Evolutionary conservation across 371 early-diverging fungal genomes (phyloP).

Genomic region (Caulochytrium protostelioides): DNA sequence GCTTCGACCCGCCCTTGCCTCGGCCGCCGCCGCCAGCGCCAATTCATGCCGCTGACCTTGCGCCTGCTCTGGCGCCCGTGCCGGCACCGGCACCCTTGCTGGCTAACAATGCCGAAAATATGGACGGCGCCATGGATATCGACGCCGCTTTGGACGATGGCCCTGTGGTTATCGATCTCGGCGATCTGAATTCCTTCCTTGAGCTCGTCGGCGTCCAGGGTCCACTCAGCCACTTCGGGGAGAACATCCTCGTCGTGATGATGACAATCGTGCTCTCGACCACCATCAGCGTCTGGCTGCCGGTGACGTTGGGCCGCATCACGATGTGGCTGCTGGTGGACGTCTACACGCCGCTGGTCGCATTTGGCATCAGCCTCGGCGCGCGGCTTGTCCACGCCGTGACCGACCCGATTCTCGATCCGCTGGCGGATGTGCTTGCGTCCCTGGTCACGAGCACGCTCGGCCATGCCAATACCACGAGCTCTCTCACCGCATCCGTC

Average conservation of each 20-base stretch:
- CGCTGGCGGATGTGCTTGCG: conserved; percentile 10
- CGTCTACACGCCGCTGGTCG: conserved; percentile 10
- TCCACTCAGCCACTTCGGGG: conserved; percentile 42
- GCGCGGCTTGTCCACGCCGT: conserved; percentile 6
- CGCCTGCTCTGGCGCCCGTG: too few relatives aligned
- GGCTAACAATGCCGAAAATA: too few relatives aligned
- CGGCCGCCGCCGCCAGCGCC: too few relatives aligned
- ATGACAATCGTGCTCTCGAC: conserved; percentile 46
- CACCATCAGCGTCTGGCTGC: conserved; percentile 47
- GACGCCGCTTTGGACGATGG: too few relatives aligned
- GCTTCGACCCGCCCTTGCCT: too few relatives aligned
- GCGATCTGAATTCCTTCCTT: conserved; percentile 56
- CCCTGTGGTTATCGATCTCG: too few relatives aligned
- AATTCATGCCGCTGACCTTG: too few relatives aligned
- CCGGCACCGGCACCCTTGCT: too few relatives aligned
- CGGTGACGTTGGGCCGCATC: conserved; percentile 41
- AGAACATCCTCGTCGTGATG: conserved; percentile 55
- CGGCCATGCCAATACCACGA: background rate
- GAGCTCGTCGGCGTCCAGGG: conserved; percentile 79
- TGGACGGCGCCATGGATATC: too few relatives aligned
- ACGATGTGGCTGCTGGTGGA: conserved; percentile 9
- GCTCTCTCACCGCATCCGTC: background rate
- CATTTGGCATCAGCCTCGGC: background rate
- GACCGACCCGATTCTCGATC: conserved; percentile 19
- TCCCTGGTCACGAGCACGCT: background rate